phyloP scores from a whole-genome alignment of 139 green algal genomes.

The Chlorella ohadii region DNA sequence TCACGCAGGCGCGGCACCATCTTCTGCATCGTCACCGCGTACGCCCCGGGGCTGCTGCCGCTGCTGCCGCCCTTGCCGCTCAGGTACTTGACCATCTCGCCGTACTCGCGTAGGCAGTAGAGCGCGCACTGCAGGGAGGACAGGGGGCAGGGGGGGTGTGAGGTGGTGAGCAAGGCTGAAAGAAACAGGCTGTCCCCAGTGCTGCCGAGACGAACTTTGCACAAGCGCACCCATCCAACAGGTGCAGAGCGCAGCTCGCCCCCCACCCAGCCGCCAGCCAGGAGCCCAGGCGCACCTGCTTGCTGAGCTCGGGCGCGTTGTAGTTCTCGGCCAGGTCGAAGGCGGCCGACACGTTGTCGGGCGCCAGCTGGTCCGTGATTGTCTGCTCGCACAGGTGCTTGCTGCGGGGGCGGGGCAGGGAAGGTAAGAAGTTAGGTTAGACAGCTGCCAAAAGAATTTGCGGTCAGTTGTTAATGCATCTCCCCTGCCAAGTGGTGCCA shows the following conservation, averaged over 20 bases:
- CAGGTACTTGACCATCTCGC: slow-evolving; percentile 58
- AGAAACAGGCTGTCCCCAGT: too few species aligned
- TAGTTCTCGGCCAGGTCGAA: slow-evolving; percentile 90
- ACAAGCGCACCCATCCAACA: too few species aligned
- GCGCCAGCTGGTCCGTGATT: slow-evolving; percentile 76
- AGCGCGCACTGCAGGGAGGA: slow-evolving; percentile 73
- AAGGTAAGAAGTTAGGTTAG: too few species aligned
- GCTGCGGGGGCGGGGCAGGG: too few species aligned
- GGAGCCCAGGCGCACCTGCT: slow-evolving; percentile 15
- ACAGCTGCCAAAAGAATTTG: too few species aligned
- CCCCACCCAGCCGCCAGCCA: too few species aligned
- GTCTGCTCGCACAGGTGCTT: slow-evolving; percentile 93
- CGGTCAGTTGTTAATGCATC: too few species aligned
- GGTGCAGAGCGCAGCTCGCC: too few species aligned
- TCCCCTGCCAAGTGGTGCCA: too few species aligned
- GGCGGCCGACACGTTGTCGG: slow-evolving; percentile 81
- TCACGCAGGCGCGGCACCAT: slow-evolving; percentile 25
- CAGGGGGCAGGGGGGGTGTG: too few species aligned
- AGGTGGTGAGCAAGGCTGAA: too few species aligned
- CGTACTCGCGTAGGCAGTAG: slow-evolving; percentile 87
- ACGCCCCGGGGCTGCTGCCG: neutral
- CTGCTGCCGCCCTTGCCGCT: neutral
- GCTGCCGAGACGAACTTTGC: too few species aligned
- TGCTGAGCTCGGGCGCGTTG: slow-evolving; percentile 80
- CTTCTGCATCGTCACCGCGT: slow-evolving; percentile 21